phyloP scores from a whole-genome alignment of 2,329 filamentous ascomycete genomes.

The Metarhizium sp. region DNA sequence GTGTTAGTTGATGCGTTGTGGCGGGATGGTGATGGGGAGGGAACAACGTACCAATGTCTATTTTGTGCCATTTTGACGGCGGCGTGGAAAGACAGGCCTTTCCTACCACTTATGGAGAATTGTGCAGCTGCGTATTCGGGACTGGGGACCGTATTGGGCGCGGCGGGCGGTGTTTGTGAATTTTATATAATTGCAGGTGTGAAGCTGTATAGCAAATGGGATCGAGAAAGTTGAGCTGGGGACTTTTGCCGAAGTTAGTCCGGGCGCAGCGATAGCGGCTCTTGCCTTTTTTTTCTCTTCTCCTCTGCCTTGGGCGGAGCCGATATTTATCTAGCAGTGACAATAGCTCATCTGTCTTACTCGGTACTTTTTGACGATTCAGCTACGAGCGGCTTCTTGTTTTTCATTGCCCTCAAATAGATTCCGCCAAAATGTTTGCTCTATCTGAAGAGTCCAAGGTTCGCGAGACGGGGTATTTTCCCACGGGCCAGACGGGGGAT shows the following conservation, averaged over 20 bases:
- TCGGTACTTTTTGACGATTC: background rate
- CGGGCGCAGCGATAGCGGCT: slow-evolving; percentile 6
- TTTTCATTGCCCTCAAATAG: background rate
- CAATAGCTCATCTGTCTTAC: background rate
- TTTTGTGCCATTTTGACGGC: slow-evolving; percentile 52
- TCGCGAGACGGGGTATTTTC: slow-evolving; percentile 4
- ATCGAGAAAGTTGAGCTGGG: slow-evolving; percentile 4
- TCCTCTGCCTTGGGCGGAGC: no score
- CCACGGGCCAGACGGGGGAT: background rate
- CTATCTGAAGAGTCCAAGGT: slow-evolving; percentile 98
- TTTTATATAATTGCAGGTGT: no score
- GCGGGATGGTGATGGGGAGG: background rate
- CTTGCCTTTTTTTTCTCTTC: background rate
- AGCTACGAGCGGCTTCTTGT: background rate
- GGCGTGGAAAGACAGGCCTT: background rate
- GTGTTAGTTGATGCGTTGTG: background rate
- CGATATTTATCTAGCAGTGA: background rate
- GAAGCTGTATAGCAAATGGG: background rate
- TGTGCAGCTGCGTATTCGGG: background rate
- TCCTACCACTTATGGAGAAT: background rate
- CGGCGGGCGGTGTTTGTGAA: no score
- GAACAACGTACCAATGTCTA: slow-evolving; percentile 57
- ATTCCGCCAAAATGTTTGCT: slow-evolving; percentile 41
- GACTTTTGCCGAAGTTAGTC: slow-evolving; percentile 21
- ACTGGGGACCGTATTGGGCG: background rate